Percentiles rank a stretch among this genome's conserved stretches.
phyloP scores from a whole-genome alignment of 2,329 filamentous ascomycete species.

The Apiospora rasikravindrae region DNA sequence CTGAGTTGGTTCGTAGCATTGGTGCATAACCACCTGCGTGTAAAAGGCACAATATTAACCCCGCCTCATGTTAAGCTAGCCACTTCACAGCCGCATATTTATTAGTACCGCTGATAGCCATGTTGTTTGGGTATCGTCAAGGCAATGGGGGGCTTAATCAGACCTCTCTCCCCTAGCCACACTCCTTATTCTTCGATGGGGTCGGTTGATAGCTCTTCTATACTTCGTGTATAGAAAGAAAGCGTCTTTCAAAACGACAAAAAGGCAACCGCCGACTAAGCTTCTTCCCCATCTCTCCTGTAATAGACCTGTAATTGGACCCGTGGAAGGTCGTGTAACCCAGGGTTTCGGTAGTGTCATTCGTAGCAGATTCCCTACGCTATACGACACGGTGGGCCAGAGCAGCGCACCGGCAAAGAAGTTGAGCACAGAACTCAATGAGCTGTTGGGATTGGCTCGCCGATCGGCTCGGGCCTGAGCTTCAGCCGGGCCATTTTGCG shows the following conservation, averaged over 20 bases:
- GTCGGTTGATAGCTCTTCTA: constrained; percentile 61
- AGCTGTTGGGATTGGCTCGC: constrained; percentile 20
- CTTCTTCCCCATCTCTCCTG: constrained; percentile 89
- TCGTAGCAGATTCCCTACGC: constrained; percentile 77
- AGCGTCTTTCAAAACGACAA: constrained; percentile 79
- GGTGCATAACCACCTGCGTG: neutral
- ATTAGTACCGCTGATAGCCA: neutral
- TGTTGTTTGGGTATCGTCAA: neutral
- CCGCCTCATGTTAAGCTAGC: neutral
- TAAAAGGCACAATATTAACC: neutral
- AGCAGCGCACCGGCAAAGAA: constrained; percentile 65
- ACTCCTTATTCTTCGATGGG: constrained; percentile 60
- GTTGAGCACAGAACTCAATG: constrained; percentile 40
- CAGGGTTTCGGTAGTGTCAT: constrained; percentile 70
- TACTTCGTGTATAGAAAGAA: constrained; percentile 68
- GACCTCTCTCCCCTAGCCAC: constrained; percentile 41
- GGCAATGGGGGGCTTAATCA: neutral
- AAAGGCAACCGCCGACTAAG: constrained; percentile 85
- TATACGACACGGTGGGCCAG: constrained; percentile 80
- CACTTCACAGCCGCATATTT: neutral
- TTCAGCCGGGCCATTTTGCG: neutral
- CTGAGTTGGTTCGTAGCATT: neutral
- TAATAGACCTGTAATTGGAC: constrained; percentile 64
- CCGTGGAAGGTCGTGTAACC: constrained; percentile 52
- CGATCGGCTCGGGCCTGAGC: constrained; percentile 17